Evolutionary conservation across 1,284 basidiomycete genomes (phyloP), one percentile per base, ranked within the genome.

Genomic region (Sanghuangporus sanghuang): DNA sequence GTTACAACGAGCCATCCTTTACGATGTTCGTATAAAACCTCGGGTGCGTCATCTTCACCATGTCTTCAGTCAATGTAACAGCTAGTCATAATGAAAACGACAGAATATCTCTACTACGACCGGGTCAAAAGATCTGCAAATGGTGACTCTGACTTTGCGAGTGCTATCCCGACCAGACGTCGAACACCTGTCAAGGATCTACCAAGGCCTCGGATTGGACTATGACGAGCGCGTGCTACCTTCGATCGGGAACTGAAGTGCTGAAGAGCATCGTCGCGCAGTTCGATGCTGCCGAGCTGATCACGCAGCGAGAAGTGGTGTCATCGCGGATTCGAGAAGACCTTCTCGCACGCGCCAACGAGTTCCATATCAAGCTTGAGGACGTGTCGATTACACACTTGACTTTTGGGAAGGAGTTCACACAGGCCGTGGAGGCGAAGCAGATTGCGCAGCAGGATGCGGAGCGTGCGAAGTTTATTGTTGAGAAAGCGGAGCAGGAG

Each of bases 401-500:
- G 68, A 92, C 91, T 7, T 92, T 92, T 71, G 89, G 89, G 71
- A 90, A 92, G 76, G 89, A 59, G 79, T 71, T 16, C 63, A 46
- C 90, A 7, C 87, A 90, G 87, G 97, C 97, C 40, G 97, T 99
- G 16, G 97, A 99, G 79, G 96, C 96, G 65, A 99, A 99, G 77
- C 94, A 96, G 76, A 95, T 96, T 73, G 95, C 94, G 27, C 95
- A 96, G 73, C 95, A 96, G 83, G 95, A 97, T 78, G 96, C 96
- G 66, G 97, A 99, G 79, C 87, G 97, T 54, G 96, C 96, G 67
- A 98, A 97, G 77, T 99, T 99, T 76, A 93, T 99, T 68, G 96
- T 99, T 68, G 97, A 99, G 77, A 96, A 94, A 92, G 95, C 97
- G 40, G 96, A 99, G 76, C 97, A 99, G 90, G 97, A 99, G 77